Evolutionary conservation across 257 asterid species (phyloP).

Genomic region (Solanum piurae): DNA sequence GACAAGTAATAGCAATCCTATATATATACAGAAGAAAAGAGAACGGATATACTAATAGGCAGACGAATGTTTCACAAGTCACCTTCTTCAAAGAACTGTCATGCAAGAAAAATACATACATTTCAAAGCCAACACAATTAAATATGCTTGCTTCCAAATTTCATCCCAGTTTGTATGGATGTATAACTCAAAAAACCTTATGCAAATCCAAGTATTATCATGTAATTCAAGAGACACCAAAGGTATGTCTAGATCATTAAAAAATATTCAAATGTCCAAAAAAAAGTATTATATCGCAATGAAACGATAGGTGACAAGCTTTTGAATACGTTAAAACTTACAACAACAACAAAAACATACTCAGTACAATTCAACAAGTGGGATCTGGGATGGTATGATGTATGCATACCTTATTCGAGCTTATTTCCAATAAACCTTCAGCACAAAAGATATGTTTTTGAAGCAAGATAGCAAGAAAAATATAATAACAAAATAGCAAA

Average conservation of each 20-base stretch:
- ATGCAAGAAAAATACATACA: background rate
- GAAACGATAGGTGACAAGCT: background rate
- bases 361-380: fast-evolving
- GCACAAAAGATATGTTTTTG: background rate
- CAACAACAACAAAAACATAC: background rate
- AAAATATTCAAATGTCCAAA: background rate
- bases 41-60: background rate
- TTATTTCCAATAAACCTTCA: background rate
- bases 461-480: background rate
- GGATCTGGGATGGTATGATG: background rate
- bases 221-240: background rate
- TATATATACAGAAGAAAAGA: background rate
- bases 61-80: background rate
- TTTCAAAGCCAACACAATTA: background rate
- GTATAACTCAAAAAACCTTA: background rate
- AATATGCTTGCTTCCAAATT: background rate
- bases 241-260: background rate
- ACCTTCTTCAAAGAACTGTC: background rate
- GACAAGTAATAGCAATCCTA: background rate
- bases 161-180: background rate
- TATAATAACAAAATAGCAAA: background rate
- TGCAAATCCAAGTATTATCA: background rate
- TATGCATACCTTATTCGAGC: background rate
- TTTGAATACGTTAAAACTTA: background rate
- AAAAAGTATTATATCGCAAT: background rate